Conservation (phyloP, 208 protist genomes). For the Leishmania guyanensis region DNA sequence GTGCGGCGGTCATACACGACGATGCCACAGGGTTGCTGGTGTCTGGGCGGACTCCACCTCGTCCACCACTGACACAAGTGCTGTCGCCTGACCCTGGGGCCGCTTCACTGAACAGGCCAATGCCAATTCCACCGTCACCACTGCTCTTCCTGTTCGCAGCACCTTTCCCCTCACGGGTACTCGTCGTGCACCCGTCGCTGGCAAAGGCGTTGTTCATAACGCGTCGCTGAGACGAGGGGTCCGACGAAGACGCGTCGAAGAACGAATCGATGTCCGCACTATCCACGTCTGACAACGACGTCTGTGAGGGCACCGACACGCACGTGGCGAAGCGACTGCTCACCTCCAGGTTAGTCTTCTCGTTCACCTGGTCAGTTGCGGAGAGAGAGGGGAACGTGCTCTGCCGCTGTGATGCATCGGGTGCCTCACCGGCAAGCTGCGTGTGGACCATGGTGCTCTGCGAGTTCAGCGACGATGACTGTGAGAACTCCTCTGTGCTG, state of each 20-base stretch:
- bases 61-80: no score
- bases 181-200: conserved; percentile 1
- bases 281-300: neutral
- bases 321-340: conserved; percentile 47
- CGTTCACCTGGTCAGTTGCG: neutral
- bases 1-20: conserved; percentile 5
- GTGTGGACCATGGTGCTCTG: conserved; percentile 18
- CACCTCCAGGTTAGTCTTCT: conserved; percentile 11
- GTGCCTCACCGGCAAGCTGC: neutral
- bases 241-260: conserved; percentile 6
- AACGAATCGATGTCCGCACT: conserved; percentile 25
- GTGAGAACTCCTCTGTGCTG: neutral
- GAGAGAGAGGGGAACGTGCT: conserved; percentile 17
- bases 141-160: neutral
- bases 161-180: neutral
- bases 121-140: neutral
- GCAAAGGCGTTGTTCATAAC: conserved; percentile 20
- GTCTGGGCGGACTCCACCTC: neutral
- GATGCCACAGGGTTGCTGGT: neutral
- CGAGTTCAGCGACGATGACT: conserved; percentile 7
- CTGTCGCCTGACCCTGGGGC: neutral
- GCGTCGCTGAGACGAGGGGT: conserved; percentile 1
- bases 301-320: conserved; percentile 19
- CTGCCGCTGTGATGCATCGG: neutral
- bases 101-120: neutral